These are phyloP conservation scores for Yarrowia alimentaria DNA, from an alignment of 805 yeast genomes.

Conservation along the genomic window DNA sequence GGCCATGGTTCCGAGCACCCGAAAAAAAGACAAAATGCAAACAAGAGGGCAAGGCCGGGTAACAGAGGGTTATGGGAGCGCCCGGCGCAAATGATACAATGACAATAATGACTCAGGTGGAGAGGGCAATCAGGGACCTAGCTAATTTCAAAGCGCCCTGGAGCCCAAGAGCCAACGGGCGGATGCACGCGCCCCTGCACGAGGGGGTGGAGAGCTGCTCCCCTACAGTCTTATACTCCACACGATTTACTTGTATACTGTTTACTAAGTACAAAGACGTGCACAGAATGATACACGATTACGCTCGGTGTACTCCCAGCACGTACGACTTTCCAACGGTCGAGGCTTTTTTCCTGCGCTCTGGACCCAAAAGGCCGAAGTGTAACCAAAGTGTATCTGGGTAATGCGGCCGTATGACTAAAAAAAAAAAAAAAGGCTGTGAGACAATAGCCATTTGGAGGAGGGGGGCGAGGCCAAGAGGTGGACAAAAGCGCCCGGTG, in stretches of 20 bases:
- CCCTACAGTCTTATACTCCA: neutral
- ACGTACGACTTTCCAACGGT: constrained; percentile 26
- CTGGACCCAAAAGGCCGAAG: no score
- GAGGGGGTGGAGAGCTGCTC: no score
- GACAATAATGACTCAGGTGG: no score
- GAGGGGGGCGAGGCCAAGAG: no score
- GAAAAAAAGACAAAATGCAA: constrained; percentile 19
- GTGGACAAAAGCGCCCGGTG: no score
- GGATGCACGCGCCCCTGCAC: constrained; percentile 5
- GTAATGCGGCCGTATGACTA: constrained; percentile 13
- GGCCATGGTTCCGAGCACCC: constrained; percentile 25
- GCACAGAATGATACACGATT: constrained; percentile 1
- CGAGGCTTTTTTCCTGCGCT: no score
- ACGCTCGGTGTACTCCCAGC: constrained; percentile 21
- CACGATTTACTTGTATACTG: constrained; percentile 9
- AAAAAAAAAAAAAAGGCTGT: neutral
- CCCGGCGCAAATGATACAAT: no score
- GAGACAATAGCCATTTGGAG: neutral
- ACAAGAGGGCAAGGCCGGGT: constrained; percentile 1
- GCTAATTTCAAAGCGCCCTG: no score
- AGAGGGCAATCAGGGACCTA: no score
- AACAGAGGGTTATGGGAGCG: no score
- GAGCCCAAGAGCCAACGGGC: no score
- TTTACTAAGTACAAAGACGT: constrained; percentile 20
- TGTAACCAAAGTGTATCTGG: constrained; percentile 4